These are phyloP conservation scores for Torulaspora franciscae DNA, from an alignment of 805 yeast species.

Conservation along the genomic window DNA sequence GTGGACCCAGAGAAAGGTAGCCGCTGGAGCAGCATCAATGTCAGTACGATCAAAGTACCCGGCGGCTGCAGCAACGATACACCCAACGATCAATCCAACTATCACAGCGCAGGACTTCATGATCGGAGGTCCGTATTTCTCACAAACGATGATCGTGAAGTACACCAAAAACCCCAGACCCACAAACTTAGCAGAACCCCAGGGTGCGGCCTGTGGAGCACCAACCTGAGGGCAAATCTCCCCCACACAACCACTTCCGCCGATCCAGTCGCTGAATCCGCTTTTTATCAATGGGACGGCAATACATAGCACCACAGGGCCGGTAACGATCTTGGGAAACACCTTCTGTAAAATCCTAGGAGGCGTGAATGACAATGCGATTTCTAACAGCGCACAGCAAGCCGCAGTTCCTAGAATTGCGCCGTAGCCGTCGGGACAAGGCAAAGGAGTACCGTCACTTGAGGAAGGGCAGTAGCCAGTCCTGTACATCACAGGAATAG, in stretches of 20 bases:
- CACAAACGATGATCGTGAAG: conserved; percentile 66
- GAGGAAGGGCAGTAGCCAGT: conserved; percentile 62
- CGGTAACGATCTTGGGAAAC: conserved; percentile 89
- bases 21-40: conserved; percentile 72
- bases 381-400: conserved; percentile 70
- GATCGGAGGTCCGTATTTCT: conserved; percentile 88
- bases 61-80: conserved; percentile 88
- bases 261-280: conserved; percentile 82
- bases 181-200: conserved; percentile 84
- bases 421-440: conserved; percentile 92
- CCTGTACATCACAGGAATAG: conserved; percentile 75
- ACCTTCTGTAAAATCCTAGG: conserved; percentile 61
- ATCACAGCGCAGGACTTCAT: conserved; percentile 94
- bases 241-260: conserved; percentile 67
- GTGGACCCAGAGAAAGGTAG: conserved; percentile 80
- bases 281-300: conserved; percentile 65
- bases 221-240: conserved; percentile 44
- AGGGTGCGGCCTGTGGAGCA: conserved; percentile 55
- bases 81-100: conserved; percentile 76
- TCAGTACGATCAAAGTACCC: conserved; percentile 62
- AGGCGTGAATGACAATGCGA: conserved; percentile 71
- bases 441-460: conserved; percentile 57
- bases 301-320: conserved; percentile 84
- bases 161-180: conserved; percentile 86
- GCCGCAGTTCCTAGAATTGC: conserved; percentile 77